Evolutionary conservation across 2,329 filamentous ascomycete species (phyloP).

Genomic region (Penicillium fuscoglaucum): DNA sequence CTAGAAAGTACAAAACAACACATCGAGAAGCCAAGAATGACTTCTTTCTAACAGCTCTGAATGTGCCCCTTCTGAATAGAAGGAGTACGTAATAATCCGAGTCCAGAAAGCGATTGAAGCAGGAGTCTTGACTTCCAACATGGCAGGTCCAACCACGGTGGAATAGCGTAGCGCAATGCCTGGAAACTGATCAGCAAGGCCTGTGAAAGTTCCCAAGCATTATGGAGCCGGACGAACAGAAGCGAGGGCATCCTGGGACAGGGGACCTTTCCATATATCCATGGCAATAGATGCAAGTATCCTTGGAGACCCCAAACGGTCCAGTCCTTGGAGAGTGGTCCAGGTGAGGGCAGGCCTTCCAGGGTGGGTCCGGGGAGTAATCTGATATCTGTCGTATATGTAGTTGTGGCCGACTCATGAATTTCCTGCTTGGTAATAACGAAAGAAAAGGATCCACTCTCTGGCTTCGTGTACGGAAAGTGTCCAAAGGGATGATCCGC

Average conservation of each 20-base stretch:
- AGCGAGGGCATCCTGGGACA: neutral
- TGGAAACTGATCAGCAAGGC: neutral
- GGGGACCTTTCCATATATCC: neutral
- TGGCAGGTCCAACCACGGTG: neutral
- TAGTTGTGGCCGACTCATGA: constrained; percentile 10
- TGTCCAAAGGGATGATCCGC: neutral
- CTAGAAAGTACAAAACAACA: neutral
- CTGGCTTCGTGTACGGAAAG: constrained; percentile 12
- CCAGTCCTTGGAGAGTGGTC: neutral
- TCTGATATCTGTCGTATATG: constrained; percentile 18
- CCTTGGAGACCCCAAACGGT: neutral
- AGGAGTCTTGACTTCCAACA: neutral
- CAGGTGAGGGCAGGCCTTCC: neutral
- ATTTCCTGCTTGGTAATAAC: constrained; percentile 2
- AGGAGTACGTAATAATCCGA: neutral
- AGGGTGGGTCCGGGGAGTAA: neutral
- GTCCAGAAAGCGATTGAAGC: neutral
- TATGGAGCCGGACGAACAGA: neutral
- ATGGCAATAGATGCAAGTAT: neutral
- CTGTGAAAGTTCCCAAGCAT: neutral
- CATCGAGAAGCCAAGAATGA: neutral
- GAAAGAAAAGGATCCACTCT: constrained; percentile 3
- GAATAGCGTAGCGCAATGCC: neutral
- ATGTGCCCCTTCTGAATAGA: neutral
- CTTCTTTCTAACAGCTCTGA: neutral